Conservation (phyloP, 2,329 filamentous ascomycete species). For the Colletotrichum graminicola region DNA sequence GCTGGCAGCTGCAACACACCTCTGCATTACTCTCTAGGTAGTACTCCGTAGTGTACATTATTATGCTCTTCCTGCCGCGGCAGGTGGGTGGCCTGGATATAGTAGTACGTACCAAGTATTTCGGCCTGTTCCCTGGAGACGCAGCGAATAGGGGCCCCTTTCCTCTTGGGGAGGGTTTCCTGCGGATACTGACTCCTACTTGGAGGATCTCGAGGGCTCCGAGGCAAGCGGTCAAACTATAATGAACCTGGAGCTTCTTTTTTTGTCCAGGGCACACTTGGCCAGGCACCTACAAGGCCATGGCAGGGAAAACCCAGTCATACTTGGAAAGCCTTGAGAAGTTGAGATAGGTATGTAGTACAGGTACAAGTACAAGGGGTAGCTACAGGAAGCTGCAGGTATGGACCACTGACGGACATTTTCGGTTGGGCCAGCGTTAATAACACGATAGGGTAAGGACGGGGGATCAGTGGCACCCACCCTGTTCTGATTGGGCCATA, state of each 20-base stretch:
- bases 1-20: slow-evolving; percentile 3
- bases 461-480: slow-evolving; percentile 1
- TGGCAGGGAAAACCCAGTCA: slow-evolving; percentile 19
- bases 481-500: background rate
- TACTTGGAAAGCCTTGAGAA: slow-evolving; percentile 16
- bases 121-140: background rate
- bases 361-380: slow-evolving; percentile 11
- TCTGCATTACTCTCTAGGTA: background rate
- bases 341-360: background rate
- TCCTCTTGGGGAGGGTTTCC: background rate
- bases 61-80: background rate
- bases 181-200: background rate
- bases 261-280: background rate
- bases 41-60: no score
- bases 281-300: background rate
- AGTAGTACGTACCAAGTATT: background rate
- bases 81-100: background rate
- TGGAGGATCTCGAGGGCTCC: background rate
- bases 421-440: slow-evolving; percentile 34
- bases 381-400: slow-evolving; percentile 24
- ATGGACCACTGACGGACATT: slow-evolving; percentile 5
- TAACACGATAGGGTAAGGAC: slow-evolving; percentile 29
- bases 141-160: slow-evolving; percentile 1
- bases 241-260: background rate
- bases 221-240: slow-evolving; percentile 3